Base-by-base conservation (phyloP, 2,329 filamentous ascomycete genomes). In the Nigrograna mackinnonii region DNA sequence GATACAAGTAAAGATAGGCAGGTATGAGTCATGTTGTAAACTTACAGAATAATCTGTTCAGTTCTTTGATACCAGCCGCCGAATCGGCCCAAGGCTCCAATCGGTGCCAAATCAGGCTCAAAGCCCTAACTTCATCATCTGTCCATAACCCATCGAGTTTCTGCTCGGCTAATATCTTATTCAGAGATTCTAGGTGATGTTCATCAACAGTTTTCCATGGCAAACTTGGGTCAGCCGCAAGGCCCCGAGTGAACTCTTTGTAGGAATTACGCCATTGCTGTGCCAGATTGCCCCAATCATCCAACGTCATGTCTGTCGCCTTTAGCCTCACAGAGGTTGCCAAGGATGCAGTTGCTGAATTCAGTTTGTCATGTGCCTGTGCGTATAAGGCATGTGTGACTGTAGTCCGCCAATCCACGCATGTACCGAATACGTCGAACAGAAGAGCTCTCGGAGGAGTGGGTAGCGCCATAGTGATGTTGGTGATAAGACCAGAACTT, bases 361-460 rank as follows among this genome's bases (percentile, higher is more conserved):
- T 75, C 34, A 84, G 72, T 2, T 73, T 71, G 2, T 55, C 54
- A 46, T 67, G 64, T 12, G 81, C 78, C 28, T 76, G 74, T 9
- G 73, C 60, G 18, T 69, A 63, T 35, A 94, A 77, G 40, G 81
- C 79, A 6, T 76, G 70, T 12, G 77, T 80, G 16, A 94, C 81
- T 2, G 83, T 82, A 28, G 74, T 74, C 43, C 87, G 84, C 87
- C 88, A 92, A 72, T 92, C 79, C 34, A 94, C 88, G 49, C 85
- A 82, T 1, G 89, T 94, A 32, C 87, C 87, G 66, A 91, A 91
- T 55, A 90, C 80, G 69, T 91, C 87, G 59, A 89, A 90, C 40
- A 84, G 76, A 22, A 91, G 72, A 6, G 80, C 86, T 52, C 82
- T 82, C 49, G 70, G 69, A 6, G 54, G 42, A 7, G 51, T 54